Percentiles rank a stretch among this genome's conserved stretches.
phyloP scores from a whole-genome alignment of 2,329 filamentous ascomycete genomes.

The Berkeleyomyces rouxiae region DNA sequence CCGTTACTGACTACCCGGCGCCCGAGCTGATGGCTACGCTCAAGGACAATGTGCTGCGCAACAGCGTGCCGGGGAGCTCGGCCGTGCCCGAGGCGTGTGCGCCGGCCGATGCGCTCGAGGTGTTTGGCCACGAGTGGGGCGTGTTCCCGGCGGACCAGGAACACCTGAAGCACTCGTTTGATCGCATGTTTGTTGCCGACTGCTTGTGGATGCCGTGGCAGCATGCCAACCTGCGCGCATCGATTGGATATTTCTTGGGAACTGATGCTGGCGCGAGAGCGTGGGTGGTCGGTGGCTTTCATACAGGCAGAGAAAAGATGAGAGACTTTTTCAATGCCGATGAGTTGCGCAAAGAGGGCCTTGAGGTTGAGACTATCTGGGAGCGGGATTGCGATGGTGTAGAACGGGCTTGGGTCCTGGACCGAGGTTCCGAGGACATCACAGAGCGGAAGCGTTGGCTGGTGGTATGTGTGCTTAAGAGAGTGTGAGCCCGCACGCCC shows the following conservation, averaged over 20 bases:
- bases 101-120: constrained; percentile 21
- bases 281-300: constrained; percentile 54
- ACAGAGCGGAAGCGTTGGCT: constrained; percentile 53
- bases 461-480: constrained; percentile 38
- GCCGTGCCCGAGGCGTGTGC: constrained; percentile 9
- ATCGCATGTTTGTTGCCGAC: constrained; percentile 51
- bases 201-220: constrained; percentile 62
- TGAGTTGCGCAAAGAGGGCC: constrained; percentile 30
- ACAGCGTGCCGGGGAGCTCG: constrained; percentile 18
- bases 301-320: constrained; percentile 51
- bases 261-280: constrained; percentile 30
- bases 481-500: constrained; percentile 13
- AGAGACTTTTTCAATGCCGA: constrained; percentile 42
- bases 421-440: constrained; percentile 44
- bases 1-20: constrained; percentile 53
- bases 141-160: constrained; percentile 21
- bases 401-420: constrained; percentile 43
- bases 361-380: constrained; percentile 48
- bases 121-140: constrained; percentile 52
- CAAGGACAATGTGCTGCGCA: constrained; percentile 36
- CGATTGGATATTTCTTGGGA: constrained; percentile 45
- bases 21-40: constrained; percentile 42
- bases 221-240: constrained; percentile 47
- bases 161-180: constrained; percentile 27
- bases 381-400: constrained; percentile 51